Evolutionary conservation across 73 alveolate species (phyloP).

Genomic region (Paramecium tetraurelia): DNA sequence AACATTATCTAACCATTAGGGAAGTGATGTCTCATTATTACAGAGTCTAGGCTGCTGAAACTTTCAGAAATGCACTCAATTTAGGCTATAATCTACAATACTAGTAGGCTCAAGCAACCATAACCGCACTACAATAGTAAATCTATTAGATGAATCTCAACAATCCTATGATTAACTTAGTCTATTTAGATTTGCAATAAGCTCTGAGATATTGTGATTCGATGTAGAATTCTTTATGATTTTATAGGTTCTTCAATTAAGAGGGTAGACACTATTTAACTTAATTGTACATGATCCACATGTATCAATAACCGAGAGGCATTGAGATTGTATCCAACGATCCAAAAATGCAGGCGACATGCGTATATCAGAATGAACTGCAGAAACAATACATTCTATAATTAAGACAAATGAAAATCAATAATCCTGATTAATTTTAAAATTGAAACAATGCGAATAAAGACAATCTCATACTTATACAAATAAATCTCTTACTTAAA

Average conservation of each 20-base stretch:
- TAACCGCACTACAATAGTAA: not conserved
- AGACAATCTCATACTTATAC: too few relatives aligned
- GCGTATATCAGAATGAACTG: not conserved
- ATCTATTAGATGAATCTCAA: not conserved
- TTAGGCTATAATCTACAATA: not conserved
- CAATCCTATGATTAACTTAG: not conserved
- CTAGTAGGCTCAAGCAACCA: not conserved
- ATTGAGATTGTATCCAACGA: not conserved
- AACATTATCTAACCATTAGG: not conserved
- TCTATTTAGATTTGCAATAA: not conserved
- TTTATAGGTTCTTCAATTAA: not conserved
- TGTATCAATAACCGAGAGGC: conserved; percentile 41
- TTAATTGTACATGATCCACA: not conserved
- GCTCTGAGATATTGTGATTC: not conserved
- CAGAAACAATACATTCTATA: not conserved
- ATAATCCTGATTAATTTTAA: not conserved
- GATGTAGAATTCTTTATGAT: not conserved
- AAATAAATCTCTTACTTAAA: too few relatives aligned
- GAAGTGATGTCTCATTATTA: conserved; percentile 30
- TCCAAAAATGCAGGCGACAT: not conserved
- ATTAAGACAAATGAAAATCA: not conserved
- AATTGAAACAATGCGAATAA: not conserved
- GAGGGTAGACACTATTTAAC: conserved; percentile 33
- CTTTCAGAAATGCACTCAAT: not conserved
- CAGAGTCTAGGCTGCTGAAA: conserved; percentile 36